Base-by-base conservation (phyloP, 495 filamentous ascomycete genomes). In the Corynascus novoguineensis region DNA sequence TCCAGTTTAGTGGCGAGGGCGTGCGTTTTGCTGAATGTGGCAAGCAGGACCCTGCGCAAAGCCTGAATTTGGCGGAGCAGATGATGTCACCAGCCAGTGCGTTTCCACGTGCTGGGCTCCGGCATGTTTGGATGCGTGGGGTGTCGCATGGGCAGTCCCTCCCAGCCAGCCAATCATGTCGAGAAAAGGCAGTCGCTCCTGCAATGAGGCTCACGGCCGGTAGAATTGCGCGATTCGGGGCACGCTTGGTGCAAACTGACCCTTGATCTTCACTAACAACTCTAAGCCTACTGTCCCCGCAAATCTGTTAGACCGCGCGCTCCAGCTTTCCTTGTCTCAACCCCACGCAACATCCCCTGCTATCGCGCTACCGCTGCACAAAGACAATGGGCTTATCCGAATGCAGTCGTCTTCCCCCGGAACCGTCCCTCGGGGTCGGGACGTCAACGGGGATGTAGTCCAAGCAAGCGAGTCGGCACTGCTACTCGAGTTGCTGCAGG, bases 191-290 rank as follows among this genome's bases (percentile, higher is more conserved):
- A 45, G 11, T 37, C 21, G 10, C 27, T 54, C 51, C 12, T 28
- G 27, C 10, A 32, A 10, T 12, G 5, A 19, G 19, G 24, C 12
- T 42, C 21, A 11, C 25, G 4, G n/a, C n/a, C 17, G 15, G 40
- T 4, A 28, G 14, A 25, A 55, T 55, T 48, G 53, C 53, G 53
- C 53, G 53, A 55, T 55, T 49, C 53, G 49, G 1, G 32, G 53
- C 42, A n/a, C 19, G 3, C 35, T 29, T 55, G 53, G 41, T 48
- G 53, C 53, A 6, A 52, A 22, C 37, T 27, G 22, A 32, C 9
- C 8, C 10, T 17, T n/a, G 40, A n/a, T 17, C 40, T 10, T 22
- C 15, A n/a, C 41, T 35, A 29, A 34, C 41, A 55, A 35, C 52
- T 24, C 11, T 17, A 25, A 12, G 5, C 11, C 22, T 17, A 4